phyloP scores from a whole-genome alignment of 1,284 basidiomycete genomes.

The Trichosporon ovoides region DNA sequence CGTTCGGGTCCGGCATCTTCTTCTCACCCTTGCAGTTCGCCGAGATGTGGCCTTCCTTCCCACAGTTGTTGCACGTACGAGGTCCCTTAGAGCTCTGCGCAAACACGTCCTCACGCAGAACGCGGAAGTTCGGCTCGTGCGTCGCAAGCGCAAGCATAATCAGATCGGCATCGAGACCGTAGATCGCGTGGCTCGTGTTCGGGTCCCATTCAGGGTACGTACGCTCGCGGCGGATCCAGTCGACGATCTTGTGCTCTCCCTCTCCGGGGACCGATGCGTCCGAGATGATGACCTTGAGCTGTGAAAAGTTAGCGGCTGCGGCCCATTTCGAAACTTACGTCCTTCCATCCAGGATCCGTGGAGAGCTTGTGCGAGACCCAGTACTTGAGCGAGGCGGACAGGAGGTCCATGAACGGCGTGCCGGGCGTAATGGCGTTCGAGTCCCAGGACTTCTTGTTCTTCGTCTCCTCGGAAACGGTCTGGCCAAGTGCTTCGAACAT shows the following conservation, averaged over 20 bases:
- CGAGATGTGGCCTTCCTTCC: constrained; percentile 88
- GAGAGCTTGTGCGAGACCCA: constrained; percentile 97
- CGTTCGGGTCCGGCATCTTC: constrained; percentile 53
- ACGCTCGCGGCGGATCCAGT: constrained; percentile 88
- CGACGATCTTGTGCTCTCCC: constrained; percentile 99
- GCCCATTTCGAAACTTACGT: constrained; percentile 53
- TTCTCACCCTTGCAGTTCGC: constrained; percentile 71
- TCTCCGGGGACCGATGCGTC: constrained; percentile 97
- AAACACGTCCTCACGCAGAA: constrained; percentile 97
- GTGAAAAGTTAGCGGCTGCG: background rate
- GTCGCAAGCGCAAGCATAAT: constrained; percentile 99
- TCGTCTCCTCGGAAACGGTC: constrained; percentile 74
- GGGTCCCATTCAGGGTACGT: constrained; percentile 82
- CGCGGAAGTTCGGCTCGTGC: constrained; percentile 95
- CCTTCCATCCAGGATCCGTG: constrained; percentile 90
- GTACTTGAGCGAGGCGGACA: constrained; percentile 83
- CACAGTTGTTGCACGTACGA: constrained; percentile 74
- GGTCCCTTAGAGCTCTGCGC: constrained; percentile 67
- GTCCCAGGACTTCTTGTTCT: constrained; percentile 87
- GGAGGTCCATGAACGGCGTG: constrained; percentile 95
- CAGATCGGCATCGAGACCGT: constrained; percentile 96
- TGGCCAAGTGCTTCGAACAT: constrained; percentile 96
- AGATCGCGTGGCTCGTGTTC: constrained; percentile 95
- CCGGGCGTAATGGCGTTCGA: constrained; percentile 96
- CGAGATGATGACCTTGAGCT: constrained; percentile 94